Percentiles rank a stretch among this genome's conserved stretches.
phyloP scores from a whole-genome alignment of 352 stramenopile species.

The Pythium rishiriense region DNA sequence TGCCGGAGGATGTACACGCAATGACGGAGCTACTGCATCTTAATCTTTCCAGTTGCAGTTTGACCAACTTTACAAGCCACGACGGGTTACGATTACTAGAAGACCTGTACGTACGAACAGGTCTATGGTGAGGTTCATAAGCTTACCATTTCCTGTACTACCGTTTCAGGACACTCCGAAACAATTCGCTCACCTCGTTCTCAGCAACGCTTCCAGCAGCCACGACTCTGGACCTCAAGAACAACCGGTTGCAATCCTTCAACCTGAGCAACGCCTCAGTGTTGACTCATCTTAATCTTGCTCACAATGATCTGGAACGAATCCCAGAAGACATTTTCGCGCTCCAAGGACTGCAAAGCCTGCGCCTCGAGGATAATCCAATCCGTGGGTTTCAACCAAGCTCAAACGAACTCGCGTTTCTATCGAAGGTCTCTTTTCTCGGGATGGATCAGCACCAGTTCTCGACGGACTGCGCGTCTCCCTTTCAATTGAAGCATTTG shows the following conservation, averaged over 20 bases:
- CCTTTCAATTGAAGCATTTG: slow-evolving; percentile 4
- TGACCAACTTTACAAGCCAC: not conserved
- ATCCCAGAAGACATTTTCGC: not conserved
- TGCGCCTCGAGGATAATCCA: slow-evolving; percentile 9
- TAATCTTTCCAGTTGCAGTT: not conserved
- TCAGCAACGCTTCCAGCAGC: not conserved
- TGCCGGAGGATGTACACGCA: not conserved
- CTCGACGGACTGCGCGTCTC: not conserved
- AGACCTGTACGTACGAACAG: not conserved
- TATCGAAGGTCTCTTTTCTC: slow-evolving; percentile 2
- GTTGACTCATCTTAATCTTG: slow-evolving; percentile 1
- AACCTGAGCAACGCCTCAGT: not conserved
- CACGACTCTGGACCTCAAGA: not conserved
- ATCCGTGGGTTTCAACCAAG: slow-evolving; percentile 6
- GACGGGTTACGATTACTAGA: not conserved
- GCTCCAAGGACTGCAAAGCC: not conserved
- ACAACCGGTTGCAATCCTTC: slow-evolving; percentile 5
- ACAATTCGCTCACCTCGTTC: not conserved
- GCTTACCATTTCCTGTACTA: not conserved
- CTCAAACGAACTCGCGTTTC: not conserved
- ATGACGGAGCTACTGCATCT: slow-evolving; percentile 3
- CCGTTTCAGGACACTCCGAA: not conserved
- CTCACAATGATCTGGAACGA: not conserved
- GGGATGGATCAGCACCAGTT: slow-evolving; percentile 9
- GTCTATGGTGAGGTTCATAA: no score